A percentile compares a stretch with the other conserved stretches of the same genome.
Conservation (phyloP, 805 yeast species). For the Sungouiozyma ichnusensis region DNA sequence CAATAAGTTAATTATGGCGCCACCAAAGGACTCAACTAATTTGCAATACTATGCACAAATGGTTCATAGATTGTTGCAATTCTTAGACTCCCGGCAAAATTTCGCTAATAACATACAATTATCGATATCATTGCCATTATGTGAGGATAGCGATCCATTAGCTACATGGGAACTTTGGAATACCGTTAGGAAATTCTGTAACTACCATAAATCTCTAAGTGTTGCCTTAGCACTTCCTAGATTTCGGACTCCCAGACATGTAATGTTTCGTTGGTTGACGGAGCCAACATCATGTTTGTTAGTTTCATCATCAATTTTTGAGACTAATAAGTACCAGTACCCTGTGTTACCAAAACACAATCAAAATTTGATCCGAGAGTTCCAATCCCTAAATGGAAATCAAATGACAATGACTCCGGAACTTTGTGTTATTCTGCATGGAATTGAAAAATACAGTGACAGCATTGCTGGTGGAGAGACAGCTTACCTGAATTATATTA, state of each 20-base stretch:
- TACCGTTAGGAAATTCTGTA: conserved; percentile 45
- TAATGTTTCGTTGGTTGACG: conserved; percentile 52
- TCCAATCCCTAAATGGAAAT: conserved; percentile 31
- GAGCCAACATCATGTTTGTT: conserved; percentile 56
- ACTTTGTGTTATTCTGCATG: conserved; percentile 41
- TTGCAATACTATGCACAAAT: conserved; percentile 41
- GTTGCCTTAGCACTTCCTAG: conserved; percentile 70
- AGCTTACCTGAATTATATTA: conserved; percentile 35
- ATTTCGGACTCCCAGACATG: conserved; percentile 38
- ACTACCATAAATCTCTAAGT: conserved; percentile 46
- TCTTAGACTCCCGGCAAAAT: conserved; percentile 15
- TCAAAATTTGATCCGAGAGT: conserved; percentile 39
- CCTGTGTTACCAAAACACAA: conserved; percentile 55
- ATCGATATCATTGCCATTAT: conserved; percentile 40
- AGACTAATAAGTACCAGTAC: conserved; percentile 47
- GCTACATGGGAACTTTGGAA: conserved; percentile 74
- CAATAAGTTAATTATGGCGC: conserved; percentile 46
- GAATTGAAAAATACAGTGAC: conserved; percentile 35
- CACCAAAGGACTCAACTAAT: conserved; percentile 49
- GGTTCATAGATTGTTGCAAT: conserved; percentile 22
- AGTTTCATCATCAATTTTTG: conserved; percentile 45
- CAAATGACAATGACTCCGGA: conserved; percentile 25
- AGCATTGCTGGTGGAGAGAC: conserved; percentile 29
- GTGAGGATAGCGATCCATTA: conserved; percentile 41
- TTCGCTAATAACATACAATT: conserved; percentile 20